Conservation (phyloP, 495 filamentous ascomycete species). For the Chaetomidium leptoderma region DNA sequence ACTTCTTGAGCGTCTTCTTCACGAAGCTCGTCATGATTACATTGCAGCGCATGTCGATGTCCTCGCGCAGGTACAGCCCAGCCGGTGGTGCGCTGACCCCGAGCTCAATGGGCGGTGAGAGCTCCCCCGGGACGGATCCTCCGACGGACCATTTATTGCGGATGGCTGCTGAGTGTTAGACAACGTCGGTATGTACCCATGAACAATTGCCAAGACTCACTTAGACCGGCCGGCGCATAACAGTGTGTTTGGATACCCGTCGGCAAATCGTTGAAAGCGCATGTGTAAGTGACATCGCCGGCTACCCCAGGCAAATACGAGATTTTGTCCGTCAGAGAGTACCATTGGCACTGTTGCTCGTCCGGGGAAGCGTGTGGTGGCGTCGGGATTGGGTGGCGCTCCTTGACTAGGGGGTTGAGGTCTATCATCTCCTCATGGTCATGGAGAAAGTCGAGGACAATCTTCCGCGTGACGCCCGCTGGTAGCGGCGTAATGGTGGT, state of each 20-base stretch:
- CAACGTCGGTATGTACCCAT: background rate
- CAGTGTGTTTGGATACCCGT: constrained; percentile 70
- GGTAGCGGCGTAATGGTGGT: constrained; percentile 72
- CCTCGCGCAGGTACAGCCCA: constrained; percentile 71
- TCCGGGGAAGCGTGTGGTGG: constrained; percentile 60
- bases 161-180: constrained; percentile 57
- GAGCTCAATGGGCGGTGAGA: constrained; percentile 53
- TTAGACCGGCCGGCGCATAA: constrained; percentile 50
- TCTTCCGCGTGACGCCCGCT: constrained; percentile 57
- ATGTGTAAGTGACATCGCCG: constrained; percentile 67
- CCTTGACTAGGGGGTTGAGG: constrained; percentile 72
- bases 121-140: constrained; percentile 62
- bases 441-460: constrained; percentile 65
- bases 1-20: constrained; percentile 68
- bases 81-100: constrained; percentile 56
- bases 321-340: constrained; percentile 65
- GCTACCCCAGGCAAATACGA: constrained; percentile 66
- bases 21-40: constrained; percentile 66
- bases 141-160: constrained; percentile 62
- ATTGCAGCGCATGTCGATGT: constrained; percentile 73
- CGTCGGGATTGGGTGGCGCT: constrained; percentile 58
- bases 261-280: constrained; percentile 65
- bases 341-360: constrained; percentile 67
- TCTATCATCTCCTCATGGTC: constrained; percentile 74
- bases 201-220: constrained; percentile 11